Evolutionary conservation across 2,329 filamentous ascomycete species (phyloP), one percentile per base, ranked within the genome.

Genomic region (Talaromyces funiculosus): DNA sequence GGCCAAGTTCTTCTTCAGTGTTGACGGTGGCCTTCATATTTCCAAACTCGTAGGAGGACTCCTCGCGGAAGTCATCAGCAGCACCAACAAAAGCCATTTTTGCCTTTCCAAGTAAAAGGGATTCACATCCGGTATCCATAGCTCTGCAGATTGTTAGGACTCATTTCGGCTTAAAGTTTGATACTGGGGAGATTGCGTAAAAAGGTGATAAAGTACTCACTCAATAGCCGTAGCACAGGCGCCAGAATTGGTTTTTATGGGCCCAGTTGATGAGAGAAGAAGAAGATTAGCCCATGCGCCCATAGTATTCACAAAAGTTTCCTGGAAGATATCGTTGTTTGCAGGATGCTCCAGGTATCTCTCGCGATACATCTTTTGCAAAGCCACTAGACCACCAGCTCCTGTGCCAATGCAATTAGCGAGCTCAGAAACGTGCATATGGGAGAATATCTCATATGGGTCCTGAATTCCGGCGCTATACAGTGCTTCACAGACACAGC

Each of bases 271-370:
- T 4, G 94, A 99, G 65, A 99, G 82, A 66, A 99, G 82, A 78
- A 99, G 82, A 94, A 99, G 99, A 82, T 99, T 99, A 61, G 99
- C 92, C 94, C 94, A 99, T n/a, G 94, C 94, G 68, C 90, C 89
- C 93, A 97, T 97, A 60, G 94, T 99, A 83, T 99, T 99, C 84
- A 99, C 97, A 82, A 99, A 99, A 12, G 94, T 97, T 79, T 99
- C 94, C 74, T 97, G 94, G 9, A 99, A 84, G 73, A 99, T 96
- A 72, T 99, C 94, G 79, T 97, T 99, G 79, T 99, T 94, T 55
- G 97, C 85, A 61, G 93, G 93, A 80, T 92, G 94, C 80, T 99
- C 94, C 64, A 97, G 83, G 85, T 88, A 97, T 63, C 94, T 89
- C 76, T 97, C 78, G 92, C 94, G 83, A 97, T 99, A 96, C 92